Evolutionary conservation across 257 asterid species (phyloP).

Genomic region (Scutellaria baicalensis): DNA sequence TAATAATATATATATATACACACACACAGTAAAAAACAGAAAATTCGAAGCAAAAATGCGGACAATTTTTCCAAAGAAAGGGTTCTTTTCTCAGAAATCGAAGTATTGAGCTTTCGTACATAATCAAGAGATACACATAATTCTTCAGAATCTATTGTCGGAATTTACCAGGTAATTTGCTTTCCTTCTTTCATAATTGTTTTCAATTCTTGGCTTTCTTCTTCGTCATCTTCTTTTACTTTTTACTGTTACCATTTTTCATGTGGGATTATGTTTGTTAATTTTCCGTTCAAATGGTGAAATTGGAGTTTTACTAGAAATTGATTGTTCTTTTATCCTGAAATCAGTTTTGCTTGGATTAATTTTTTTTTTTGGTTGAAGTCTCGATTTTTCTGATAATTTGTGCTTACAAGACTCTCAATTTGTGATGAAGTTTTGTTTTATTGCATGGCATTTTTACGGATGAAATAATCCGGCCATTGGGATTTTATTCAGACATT

Average conservation of each 20-base stretch:
- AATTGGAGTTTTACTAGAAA: neutral
- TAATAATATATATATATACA: neutral
- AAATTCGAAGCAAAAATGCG: neutral
- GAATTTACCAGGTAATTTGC: conserved; percentile 14
- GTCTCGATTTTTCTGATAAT: too few species aligned
- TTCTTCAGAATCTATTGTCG: conserved; percentile 11
- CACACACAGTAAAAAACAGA: neutral
- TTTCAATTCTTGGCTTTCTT: neutral
- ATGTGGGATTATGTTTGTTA: neutral
- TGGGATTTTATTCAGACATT: conserved; percentile 2
- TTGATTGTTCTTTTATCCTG: neutral
- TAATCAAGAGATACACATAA: neutral
- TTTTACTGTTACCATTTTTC: neutral
- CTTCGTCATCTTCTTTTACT: neutral
- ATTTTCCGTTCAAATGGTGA: neutral
- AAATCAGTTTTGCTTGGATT: too few species aligned
- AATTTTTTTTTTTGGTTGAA: too few species aligned
- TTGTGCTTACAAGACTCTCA: neutral
- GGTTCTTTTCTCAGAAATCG: neutral
- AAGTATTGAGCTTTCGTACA: neutral
- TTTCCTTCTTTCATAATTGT: neutral
- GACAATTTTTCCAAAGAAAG: neutral
- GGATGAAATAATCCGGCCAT: neutral
- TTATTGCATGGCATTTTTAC: neutral
- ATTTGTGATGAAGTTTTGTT: neutral